Evolutionary conservation across 2,329 filamentous ascomycete genomes (phyloP).

Genomic region (Arthroderma sp.): DNA sequence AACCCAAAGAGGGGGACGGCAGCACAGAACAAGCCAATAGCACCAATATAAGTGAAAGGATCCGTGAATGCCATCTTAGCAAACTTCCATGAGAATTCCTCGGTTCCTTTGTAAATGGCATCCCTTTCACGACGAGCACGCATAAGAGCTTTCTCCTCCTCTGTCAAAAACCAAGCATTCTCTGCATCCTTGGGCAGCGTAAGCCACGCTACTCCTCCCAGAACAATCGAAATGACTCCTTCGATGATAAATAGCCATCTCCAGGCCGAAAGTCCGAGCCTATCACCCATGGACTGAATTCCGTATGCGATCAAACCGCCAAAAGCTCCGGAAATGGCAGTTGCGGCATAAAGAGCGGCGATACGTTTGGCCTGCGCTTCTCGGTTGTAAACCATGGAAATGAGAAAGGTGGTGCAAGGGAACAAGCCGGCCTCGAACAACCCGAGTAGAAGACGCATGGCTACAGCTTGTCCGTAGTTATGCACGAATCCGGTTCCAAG

Average conservation of each 20-base stretch:
- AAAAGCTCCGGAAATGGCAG: slow-evolving; percentile 41
- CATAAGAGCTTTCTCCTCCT: slow-evolving; percentile 41
- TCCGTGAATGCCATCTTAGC: slow-evolving; percentile 11
- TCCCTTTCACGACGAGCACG: slow-evolving; percentile 29
- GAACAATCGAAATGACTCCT: slow-evolving; percentile 24
- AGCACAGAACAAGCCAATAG: slow-evolving; percentile 21
- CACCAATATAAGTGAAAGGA: slow-evolving; percentile 5
- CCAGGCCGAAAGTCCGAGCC: slow-evolving; percentile 27
- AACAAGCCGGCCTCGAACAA: slow-evolving; percentile 40
- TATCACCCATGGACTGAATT: slow-evolving; percentile 28
- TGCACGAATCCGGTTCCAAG: slow-evolving; percentile 35
- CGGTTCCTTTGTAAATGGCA: slow-evolving; percentile 17
- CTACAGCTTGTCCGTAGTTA: slow-evolving; percentile 32
- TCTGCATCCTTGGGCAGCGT: slow-evolving; percentile 35
- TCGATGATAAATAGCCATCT: slow-evolving; percentile 39
- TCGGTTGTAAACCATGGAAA: slow-evolving; percentile 44
- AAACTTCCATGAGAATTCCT: slow-evolving; percentile 10
- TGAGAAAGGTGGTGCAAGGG: slow-evolving; percentile 35
- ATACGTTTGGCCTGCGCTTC: slow-evolving; percentile 47
- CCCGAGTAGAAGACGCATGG: slow-evolving; percentile 36
- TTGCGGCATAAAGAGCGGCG: slow-evolving; percentile 41
- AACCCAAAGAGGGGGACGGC: slow-evolving; percentile 42
- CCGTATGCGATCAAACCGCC: slow-evolving; percentile 44
- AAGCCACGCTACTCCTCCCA: slow-evolving; percentile 31
- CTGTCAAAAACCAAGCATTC: slow-evolving; percentile 37